Evolutionary conservation across 2,329 filamentous ascomycete species (phyloP).

Genomic region (Chaetomium olivaceum): DNA sequence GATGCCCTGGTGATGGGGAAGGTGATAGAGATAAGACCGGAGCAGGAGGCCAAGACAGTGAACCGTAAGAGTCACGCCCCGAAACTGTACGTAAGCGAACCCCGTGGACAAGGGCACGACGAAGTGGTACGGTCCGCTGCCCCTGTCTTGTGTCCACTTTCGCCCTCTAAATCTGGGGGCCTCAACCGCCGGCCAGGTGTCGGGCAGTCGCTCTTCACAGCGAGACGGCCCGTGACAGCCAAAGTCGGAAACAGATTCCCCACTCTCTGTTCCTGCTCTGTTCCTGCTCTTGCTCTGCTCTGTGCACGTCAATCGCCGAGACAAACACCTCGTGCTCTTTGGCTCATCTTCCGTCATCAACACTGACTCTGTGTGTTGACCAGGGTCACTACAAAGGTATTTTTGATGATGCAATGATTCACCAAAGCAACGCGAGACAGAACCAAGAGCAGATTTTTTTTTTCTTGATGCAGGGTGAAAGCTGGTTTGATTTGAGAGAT

Average conservation of each 20-base stretch:
- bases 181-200: not conserved
- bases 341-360: constrained; percentile 32
- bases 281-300: not conserved
- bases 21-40: constrained; percentile 9
- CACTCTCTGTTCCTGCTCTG: no score
- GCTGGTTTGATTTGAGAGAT: not conserved
- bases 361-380: not conserved
- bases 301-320: constrained; percentile 3
- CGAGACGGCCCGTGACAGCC: not conserved
- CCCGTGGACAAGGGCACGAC: constrained; percentile 18
- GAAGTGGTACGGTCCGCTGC: not conserved
- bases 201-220: not conserved
- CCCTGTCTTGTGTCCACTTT: constrained; percentile 12
- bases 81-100: constrained; percentile 17
- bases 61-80: constrained; percentile 6
- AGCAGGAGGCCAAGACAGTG: not conserved
- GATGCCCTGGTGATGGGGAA: not conserved
- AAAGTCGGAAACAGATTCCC: not conserved
- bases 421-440: not conserved
- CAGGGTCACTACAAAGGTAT: constrained; percentile 5
- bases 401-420: constrained; percentile 18
- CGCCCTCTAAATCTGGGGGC: not conserved
- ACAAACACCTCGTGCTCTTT: constrained; percentile 28
- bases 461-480: no score
- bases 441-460: not conserved